Evolutionary conservation across 345 rosid genomes (phyloP), one percentile per base, ranked within the genome.

Genomic region (Raphanus raphanistrum): DNA sequence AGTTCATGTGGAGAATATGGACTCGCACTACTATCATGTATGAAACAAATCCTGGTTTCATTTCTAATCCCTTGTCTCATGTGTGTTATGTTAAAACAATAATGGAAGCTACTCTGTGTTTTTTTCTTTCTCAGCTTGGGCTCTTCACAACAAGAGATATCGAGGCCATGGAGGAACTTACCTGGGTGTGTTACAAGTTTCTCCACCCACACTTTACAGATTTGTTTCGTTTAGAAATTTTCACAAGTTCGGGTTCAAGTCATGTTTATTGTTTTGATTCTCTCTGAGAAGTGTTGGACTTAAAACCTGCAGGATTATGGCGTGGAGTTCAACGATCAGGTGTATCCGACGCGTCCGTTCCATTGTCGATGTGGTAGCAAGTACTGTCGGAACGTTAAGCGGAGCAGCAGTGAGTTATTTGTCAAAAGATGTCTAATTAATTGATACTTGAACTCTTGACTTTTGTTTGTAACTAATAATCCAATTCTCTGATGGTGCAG

Each of bases 221-320:
- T 15, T 76, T 27, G 57, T 26, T 76, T 66, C 13, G 8, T 35
- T 10, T 28, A 8, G 25, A 66, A 8, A 16, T 0, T 54, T 33
- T 62, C 1, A 45, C 6, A 21, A 16, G 55, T 43, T 38, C 1
- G 21, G 54, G 25, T 52, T 28, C 28, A 27, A 5, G 48, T 63
- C 36, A 38, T 80, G 8, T 0, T 70, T 31, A 2, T 52, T 6
- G 28, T 17, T 31, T 55, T 72, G 60, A 70, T 38, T 38, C n/a
- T 27, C 2, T 38, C 52, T 79, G 59, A 78, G 69, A 73, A 66
- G 31, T 52, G 64, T 68, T 73, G 65, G 36, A 52, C 59, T 38
- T 80, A n/a, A n/a, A n/a, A 50, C 13, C 72, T 69, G 82, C 84
- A 93, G 99, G 99, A 96, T 84, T 91, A 90, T 84, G 99, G 99